These are phyloP conservation scores for Parasarocladium wereldwijsianum DNA, from an alignment of 2,329 filamentous ascomycete species.

Conservation along the genomic window DNA sequence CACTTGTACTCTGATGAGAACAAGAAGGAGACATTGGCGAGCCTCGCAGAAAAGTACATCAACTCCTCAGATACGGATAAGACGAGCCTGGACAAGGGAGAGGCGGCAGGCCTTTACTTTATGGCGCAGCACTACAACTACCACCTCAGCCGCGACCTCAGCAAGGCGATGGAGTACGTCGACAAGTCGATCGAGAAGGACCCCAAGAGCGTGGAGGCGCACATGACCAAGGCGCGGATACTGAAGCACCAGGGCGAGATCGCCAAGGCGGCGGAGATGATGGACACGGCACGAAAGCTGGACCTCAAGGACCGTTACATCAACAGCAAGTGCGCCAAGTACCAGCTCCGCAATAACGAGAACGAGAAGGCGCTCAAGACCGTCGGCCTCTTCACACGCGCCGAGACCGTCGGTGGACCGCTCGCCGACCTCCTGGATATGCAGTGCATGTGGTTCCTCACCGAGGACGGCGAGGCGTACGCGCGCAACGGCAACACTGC, in stretches of 20 bases:
- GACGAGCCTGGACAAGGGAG: constrained; percentile 40
- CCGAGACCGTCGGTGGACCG: constrained; percentile 76
- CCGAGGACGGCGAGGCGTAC: constrained; percentile 86
- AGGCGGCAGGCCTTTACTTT: constrained; percentile 77
- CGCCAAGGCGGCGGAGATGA: constrained; percentile 65
- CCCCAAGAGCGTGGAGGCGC: constrained; percentile 73
- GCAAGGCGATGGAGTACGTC: constrained; percentile 68
- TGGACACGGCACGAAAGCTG: constrained; percentile 74
- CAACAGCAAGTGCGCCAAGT: constrained; percentile 96
- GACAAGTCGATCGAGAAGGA: constrained; percentile 71
- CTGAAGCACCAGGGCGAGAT: constrained; percentile 79
- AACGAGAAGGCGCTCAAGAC: constrained; percentile 76
- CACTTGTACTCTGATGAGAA: constrained; percentile 65
- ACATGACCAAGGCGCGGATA: constrained; percentile 92
- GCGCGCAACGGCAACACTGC: constrained; percentile 68
- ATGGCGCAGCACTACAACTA: constrained; percentile 97
- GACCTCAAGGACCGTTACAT: constrained; percentile 92
- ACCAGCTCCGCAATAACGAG: constrained; percentile 84
- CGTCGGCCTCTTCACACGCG: constrained; percentile 86
- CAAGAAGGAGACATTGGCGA: constrained; percentile 66
- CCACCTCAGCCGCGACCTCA: constrained; percentile 66
- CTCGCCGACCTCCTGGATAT: constrained; percentile 88
- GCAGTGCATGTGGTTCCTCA: constrained; percentile 96
- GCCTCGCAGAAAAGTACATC: constrained; percentile 67
- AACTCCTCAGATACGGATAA: constrained; percentile 38